Base-by-base conservation (phyloP, 306 rosid species). In the Castanea sativa region DNA sequence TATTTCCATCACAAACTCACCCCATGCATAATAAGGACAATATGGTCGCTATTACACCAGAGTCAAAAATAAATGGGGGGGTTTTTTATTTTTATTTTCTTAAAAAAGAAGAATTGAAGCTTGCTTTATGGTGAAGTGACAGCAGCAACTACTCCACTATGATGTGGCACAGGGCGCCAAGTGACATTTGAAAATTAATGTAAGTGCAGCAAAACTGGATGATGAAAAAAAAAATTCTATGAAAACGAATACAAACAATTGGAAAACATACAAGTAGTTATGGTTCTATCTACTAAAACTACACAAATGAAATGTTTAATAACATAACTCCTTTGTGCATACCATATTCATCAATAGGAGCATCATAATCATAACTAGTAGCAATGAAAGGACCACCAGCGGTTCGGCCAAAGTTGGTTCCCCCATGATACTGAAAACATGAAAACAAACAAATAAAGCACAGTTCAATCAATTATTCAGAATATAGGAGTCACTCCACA, bases 371-470 rank as follows among this genome's bases (percentile, higher is more conserved):
- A 82, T 95, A 95, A 84, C 97, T 93, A 2, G 99, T 95, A 20
- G 98, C 94, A 38, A 95, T 95, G 60, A 95, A 95, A 11, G 99
- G 99, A 78, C 99, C 99, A 52, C 99, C 99, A 71, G 99, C 98
- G 35, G 99, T 95, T 84, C 99, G 90, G 55, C 99, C 99, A 74
- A 95, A 95, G 83, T 93, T 95, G 73, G 99, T 95, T 83, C 99
- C 99, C 3, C 99, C 99, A 0, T 95, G 99, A 68, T 95, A 95
- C 99, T 95, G 81, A 30, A 80, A 89, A 35, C 73, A 82, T 18
- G 60, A 75, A 80, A 73, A 78, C 67, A 67, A 75, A 74, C 15
- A 79, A 68, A 77, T 19, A 29, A 74, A 72, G 43, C 6, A 9
- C 53, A 68, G 72, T 30, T 64, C 70, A 30, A 41, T 82, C 67